Base-by-base conservation (phyloP, 345 rosid genomes). In the Hibiscus tridactylites region DNA sequence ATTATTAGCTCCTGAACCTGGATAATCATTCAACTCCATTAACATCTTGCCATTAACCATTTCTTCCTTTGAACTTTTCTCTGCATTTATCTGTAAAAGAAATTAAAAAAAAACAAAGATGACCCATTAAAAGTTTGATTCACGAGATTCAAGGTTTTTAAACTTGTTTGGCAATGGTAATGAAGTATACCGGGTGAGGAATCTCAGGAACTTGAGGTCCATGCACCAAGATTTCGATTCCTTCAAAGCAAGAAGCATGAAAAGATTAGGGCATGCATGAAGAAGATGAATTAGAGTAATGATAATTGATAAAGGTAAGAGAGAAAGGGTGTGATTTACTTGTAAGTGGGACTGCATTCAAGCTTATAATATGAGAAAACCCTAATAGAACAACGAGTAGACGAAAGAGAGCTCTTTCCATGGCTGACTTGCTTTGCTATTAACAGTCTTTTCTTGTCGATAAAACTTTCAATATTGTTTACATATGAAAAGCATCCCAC, bases 11-110 rank as follows among this genome's bases (percentile, higher is more conserved):
- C 31, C 31, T 28, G 31, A 28, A 28, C 31, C 31, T 28, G 31
- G 31, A 76, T 88, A 88, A 75, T 90, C 96, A 26, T 85, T 84
- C 37, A 85, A 62, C 78, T 87, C 88, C 61, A 79, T 71, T 21
- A 11, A 70, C 31, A 28, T 28, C 31, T 28, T 28, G 3, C 31
- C 31, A 3, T 28, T 28, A 77, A 75, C 62, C 83, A 81, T 61
- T 49, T 74, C 72, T 70, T 54, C 71, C 75, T 73, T 65, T 10
- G 9, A 42, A 61, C 64, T 71, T n/a, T 46, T 65, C 59, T 74
- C 78, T 56, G 57, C 60, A 46, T 42, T 28, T 24, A 46, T 70
- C 62, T 71, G 33, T 53, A 21, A 19, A 61, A 61, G 31, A 28
- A 28, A 28, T 28, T 12, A 49, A 15, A 15, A 49, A 15, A 49